phyloP scores from a whole-genome alignment of 2,329 filamentous ascomycete genomes.

The Ceratocystis lukuohia region DNA sequence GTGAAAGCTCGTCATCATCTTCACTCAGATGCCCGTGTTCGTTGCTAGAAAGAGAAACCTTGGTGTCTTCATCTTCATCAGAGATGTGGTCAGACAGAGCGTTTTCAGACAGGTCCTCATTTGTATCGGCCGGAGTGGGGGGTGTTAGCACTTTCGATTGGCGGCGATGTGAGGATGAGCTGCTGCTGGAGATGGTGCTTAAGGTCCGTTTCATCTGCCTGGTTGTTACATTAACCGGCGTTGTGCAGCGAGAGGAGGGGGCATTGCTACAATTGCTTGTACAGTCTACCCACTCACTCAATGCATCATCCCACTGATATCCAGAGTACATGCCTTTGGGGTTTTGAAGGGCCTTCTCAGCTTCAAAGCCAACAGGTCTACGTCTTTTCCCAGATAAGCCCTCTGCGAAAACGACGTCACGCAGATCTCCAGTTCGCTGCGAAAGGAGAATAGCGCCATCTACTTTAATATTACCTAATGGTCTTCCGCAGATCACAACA shows the following conservation, averaged over 20 bases:
- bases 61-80: not conserved
- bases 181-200: conserved; percentile 1
- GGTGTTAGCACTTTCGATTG: not conserved
- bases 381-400: conserved; percentile 24
- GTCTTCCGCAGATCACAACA: conserved; percentile 26
- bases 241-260: not conserved
- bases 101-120: not conserved
- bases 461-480: conserved; percentile 29
- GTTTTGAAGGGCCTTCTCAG: not conserved
- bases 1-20: conserved; percentile 10
- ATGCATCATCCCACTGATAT: conserved; percentile 31
- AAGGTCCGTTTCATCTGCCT: not conserved
- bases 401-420: conserved; percentile 42
- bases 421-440: conserved; percentile 38
- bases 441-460: conserved; percentile 40
- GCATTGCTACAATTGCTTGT: not conserved
- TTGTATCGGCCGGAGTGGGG: not conserved
- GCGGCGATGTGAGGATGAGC: not conserved
- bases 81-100: not conserved
- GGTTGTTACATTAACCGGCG: not conserved
- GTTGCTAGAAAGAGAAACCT: not conserved
- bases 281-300: conserved; percentile 29
- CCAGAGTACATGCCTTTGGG: conserved; percentile 26
- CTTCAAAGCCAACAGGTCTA: not conserved
- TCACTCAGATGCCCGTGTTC: not conserved